A percentile compares a stretch with the other conserved stretches of the same genome.
Evolutionary conservation across 148 eudicot genomes (phyloP).

Genomic region (Camellia granthamiana): DNA sequence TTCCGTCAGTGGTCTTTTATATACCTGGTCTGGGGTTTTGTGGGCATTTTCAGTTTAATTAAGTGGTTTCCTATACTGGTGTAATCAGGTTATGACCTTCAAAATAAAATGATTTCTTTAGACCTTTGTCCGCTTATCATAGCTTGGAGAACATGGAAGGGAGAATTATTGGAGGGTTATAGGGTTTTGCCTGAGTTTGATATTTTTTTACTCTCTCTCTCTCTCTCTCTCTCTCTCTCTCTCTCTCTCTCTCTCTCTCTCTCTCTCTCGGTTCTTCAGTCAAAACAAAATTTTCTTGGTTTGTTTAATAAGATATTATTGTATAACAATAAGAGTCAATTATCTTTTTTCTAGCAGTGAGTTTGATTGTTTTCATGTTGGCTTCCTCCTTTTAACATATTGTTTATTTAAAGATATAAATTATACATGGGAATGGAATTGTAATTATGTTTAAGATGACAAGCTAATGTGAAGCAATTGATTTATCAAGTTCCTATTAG

Average conservation of each 20-base stretch:
- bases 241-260: not conserved
- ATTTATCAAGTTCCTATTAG: not conserved
- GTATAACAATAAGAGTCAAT: not conserved
- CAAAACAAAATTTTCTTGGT: not conserved
- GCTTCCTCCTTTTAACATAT: not conserved
- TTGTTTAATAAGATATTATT: not conserved
- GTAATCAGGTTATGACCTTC: not conserved
- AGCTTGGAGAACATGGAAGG: not conserved
- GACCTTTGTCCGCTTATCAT: not conserved
- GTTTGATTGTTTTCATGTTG: not conserved
- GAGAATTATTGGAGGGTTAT: not conserved
- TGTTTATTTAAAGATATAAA: not conserved
- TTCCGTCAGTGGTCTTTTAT: not conserved
- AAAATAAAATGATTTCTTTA: not conserved
- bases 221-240: not conserved
- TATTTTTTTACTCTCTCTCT: not conserved
- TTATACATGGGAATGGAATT: not conserved
- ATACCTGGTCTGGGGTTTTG: too few species aligned
- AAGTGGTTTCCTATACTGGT: not conserved
- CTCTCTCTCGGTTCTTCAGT: not conserved
- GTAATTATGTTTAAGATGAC: not conserved
- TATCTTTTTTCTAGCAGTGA: not conserved
- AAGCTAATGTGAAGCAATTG: not conserved
- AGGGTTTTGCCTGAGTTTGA: not conserved
- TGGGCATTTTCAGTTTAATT: too few species aligned